phyloP scores from a whole-genome alignment of 2,329 filamentous ascomycete species.

The Periconia sp. region DNA sequence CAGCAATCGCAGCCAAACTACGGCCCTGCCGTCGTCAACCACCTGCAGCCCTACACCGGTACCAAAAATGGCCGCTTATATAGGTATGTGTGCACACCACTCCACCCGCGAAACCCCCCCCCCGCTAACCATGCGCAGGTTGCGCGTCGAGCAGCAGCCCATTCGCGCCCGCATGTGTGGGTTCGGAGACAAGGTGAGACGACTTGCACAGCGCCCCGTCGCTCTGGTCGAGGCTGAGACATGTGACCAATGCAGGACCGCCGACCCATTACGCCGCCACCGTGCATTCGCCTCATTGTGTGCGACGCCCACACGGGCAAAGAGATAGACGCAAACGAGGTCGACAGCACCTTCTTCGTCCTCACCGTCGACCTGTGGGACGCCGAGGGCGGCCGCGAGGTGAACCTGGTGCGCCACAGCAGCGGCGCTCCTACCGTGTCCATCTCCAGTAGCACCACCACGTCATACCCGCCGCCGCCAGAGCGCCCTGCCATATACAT shows the following conservation, averaged over 20 bases:
- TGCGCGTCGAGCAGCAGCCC: conserved; percentile 88
- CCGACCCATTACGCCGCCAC: conserved; percentile 92
- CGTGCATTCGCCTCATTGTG: conserved; percentile 85
- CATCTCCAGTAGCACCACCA: conserved; percentile 80
- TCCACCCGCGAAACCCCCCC: not conserved
- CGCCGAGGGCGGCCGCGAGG: conserved; percentile 64
- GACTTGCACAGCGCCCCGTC: conserved; percentile 18
- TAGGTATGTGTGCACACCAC: conserved; percentile 12
- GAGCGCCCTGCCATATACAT: conserved; percentile 40
- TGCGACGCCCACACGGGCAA: conserved; percentile 75
- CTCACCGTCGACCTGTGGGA: conserved; percentile 74
- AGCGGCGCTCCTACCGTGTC: conserved; percentile 68
- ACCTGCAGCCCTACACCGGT: conserved; percentile 11
- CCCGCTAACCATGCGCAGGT: conserved; percentile 53
- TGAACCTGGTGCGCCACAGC: conserved; percentile 72
- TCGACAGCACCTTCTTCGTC: conserved; percentile 71
- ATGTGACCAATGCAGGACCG: conserved; percentile 69
- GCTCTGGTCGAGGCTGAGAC: conserved; percentile 30
- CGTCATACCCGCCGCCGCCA: conserved; percentile 70
- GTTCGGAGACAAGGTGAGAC: conserved; percentile 89
- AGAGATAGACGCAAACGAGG: conserved; percentile 80
- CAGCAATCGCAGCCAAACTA: not conserved
- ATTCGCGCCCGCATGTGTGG: conserved; percentile 96
- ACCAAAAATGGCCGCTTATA: conserved; percentile 22
- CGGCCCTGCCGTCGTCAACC: not conserved